Conservation (phyloP, 306 rosid genomes). For the Gillenia trifoliata region DNA sequence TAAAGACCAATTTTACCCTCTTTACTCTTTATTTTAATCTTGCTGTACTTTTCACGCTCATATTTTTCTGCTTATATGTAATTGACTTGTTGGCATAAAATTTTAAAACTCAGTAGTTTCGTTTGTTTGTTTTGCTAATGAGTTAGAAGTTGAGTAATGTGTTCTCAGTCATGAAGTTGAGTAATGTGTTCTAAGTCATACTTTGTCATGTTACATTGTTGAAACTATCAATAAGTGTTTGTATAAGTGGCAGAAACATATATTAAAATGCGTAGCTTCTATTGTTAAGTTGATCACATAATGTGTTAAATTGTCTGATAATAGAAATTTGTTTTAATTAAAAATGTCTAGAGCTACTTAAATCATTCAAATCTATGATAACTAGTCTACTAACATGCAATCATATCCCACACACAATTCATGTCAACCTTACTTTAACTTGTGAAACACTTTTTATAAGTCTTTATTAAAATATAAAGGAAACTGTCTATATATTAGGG, state of each 20-base stretch:
- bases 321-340: not conserved
- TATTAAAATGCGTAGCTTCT: no score
- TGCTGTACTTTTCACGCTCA: not conserved
- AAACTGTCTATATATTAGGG: no score
- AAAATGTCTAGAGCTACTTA: not conserved
- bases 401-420: not conserved
- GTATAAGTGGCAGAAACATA: not conserved
- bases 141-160: not conserved
- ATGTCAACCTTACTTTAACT: no score
- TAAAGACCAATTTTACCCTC: not conserved
- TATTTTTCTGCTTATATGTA: not conserved
- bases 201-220: not conserved
- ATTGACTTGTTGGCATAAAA: not conserved
- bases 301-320: not conserved
- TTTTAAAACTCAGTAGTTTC: not conserved
- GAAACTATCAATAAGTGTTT: not conserved
- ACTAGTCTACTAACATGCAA: not conserved
- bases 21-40: not conserved
- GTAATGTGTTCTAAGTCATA: not conserved
- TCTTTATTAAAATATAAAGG: not conserved
- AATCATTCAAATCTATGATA: not conserved
- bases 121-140: not conserved
- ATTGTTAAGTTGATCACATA: no score
- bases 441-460: not conserved
- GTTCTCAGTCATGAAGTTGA: not conserved